These are phyloP conservation scores for Aspergillus quadrilineatus DNA, from an alignment of 2,329 filamentous ascomycete species.

Conservation along the genomic window DNA sequence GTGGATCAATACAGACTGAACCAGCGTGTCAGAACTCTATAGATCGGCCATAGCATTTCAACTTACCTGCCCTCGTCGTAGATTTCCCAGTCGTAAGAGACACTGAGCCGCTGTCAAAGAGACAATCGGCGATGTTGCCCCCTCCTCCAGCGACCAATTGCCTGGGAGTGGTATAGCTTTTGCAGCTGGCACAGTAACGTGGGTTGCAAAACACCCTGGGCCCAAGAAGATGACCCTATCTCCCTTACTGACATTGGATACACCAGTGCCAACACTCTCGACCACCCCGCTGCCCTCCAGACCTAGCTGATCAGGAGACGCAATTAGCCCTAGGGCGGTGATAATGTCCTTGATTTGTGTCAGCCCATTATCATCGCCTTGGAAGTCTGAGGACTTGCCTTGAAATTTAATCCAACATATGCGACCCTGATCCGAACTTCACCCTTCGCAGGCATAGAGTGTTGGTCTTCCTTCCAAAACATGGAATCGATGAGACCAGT, in stretches of 20 bases:
- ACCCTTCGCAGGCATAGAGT: not conserved
- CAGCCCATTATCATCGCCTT: not conserved
- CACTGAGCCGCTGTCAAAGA: constrained; percentile 12
- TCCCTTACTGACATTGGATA: constrained; percentile 3
- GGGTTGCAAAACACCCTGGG: constrained; percentile 24
- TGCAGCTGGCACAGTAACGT: not conserved
- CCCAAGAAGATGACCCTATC: constrained; percentile 17
- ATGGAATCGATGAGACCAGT: constrained; percentile 15
- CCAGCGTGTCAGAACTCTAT: no score
- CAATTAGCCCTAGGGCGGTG: constrained; percentile 31
- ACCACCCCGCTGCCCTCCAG: constrained; percentile 18
- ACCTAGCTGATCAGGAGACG: constrained; percentile 25
- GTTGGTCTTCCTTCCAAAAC: constrained; percentile 4
- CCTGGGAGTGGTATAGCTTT: constrained; percentile 7
- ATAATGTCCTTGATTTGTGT: constrained; percentile 9
- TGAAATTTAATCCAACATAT: constrained; percentile 21
- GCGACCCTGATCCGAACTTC: constrained; percentile 24
- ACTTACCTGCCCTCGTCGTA: not conserved
- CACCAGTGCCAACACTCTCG: constrained; percentile 5
- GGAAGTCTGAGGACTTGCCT: not conserved
- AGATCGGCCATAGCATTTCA: no score
- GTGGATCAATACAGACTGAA: constrained; percentile 24
- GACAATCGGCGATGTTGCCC: constrained; percentile 21
- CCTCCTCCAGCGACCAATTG: constrained; percentile 7
- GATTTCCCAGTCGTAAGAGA: constrained; percentile 8